Conservation (phyloP, 306 rosid species). For the Cicer cuneatum region DNA sequence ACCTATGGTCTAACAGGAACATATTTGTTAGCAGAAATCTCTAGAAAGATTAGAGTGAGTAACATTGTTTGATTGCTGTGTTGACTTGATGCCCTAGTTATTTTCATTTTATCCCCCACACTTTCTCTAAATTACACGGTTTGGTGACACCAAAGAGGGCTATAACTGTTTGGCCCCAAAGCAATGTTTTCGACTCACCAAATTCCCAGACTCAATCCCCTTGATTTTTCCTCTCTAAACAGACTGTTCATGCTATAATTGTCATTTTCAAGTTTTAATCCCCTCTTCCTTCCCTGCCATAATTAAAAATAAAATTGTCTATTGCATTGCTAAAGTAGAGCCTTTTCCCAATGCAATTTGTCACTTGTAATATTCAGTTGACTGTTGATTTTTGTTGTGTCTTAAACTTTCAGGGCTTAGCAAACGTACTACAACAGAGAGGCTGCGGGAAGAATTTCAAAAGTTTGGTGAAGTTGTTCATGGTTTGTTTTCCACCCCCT, state of each 20-base stretch:
- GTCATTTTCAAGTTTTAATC: conserved; percentile 2
- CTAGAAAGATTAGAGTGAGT: background rate
- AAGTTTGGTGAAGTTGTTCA: conserved; percentile 84
- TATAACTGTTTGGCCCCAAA: background rate
- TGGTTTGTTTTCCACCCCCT: conserved; percentile 52
- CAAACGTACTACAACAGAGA: conserved; percentile 87
- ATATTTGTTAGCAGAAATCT: background rate
- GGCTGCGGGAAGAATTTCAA: conserved; percentile 69
- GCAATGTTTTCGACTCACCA: background rate
- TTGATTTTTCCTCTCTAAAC: background rate
- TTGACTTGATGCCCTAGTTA: background rate
- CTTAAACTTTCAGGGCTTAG: conserved; percentile 72
- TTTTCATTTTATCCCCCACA: background rate
- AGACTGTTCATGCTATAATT: background rate
- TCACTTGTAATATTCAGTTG: conserved; percentile 15
- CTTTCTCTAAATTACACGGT: background rate
- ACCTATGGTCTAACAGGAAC: conserved; percentile 1
- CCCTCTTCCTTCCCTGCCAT: background rate
- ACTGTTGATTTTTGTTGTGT: background rate
- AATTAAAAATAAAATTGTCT: background rate
- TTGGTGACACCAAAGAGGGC: background rate
- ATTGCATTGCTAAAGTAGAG: background rate
- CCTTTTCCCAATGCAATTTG: background rate
- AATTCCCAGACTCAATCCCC: background rate
- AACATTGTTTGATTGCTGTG: conserved; percentile 29